Evolutionary conservation across 768 basidiomycete genomes (phyloP), one percentile per base, ranked within the genome.

Genomic region (Amanita phalloides): DNA sequence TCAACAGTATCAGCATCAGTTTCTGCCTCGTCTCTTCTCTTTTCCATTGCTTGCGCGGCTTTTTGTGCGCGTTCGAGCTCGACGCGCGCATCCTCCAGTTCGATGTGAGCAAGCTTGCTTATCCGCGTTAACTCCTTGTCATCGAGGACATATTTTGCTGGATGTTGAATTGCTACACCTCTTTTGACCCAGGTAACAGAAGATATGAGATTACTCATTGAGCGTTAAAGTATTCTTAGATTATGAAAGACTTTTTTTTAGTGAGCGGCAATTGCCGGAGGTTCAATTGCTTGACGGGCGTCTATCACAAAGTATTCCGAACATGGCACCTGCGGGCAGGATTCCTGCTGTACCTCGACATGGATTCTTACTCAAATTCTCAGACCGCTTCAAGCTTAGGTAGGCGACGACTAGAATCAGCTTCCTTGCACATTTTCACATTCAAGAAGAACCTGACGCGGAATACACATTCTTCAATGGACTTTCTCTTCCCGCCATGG

Each of bases 111-210:
- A 23, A 99, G 76, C 20, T 84, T 75, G 57, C 90, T 91, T 46
- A 98, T 90, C 23, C 96, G 81, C 61, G 86, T 81, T 10, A 98
- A 74, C 67, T 99, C 96, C 48, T 79, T 70, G 61, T 94, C 90
- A 61, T 96, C 91, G 28, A 98, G 81, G 48, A 86, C 76, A 66
- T 98, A 98, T 71, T 88, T 91, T 61, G 72, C 68, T 1, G 96
- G 95, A 57, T 92, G 77, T 43, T 74, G 75, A 3, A 74, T 71
- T 2, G 94, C 72, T 14, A 82, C 78, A 7, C 96, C 94, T 49
- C 87, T 77, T 56, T 81, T 81, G 25, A 96, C 86, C 91, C 86
- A 88, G 51, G 84, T 70, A 41, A 85, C 74, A 48, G 78, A 74
- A 48, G 86, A 88, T 64, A 88, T 86, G 67, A 88, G 77, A 63